Conservation (phyloP, 345 rosid species). For the Melaleuca quinquenervia region DNA sequence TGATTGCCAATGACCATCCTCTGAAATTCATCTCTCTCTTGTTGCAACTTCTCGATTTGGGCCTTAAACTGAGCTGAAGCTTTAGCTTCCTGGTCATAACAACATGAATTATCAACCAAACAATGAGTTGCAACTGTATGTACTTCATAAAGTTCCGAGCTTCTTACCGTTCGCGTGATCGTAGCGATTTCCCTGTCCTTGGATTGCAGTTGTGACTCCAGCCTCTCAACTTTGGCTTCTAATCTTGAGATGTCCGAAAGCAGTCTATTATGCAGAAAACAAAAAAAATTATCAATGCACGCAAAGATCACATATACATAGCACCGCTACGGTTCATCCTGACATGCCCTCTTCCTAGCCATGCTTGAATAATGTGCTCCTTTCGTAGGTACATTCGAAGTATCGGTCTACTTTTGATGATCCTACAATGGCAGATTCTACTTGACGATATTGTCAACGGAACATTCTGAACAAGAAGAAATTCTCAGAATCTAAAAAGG, state of each 20-base stretch:
- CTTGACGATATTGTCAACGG: not conserved
- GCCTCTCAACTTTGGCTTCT: conserved; percentile 90
- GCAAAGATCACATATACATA: not conserved
- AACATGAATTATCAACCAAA: not conserved
- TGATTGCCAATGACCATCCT: conserved; percentile 95
- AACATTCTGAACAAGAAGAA: not conserved
- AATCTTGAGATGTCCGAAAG: conserved; percentile 75
- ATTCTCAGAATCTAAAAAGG: not conserved
- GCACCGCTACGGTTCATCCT: not conserved
- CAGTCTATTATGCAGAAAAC: conserved; percentile 18
- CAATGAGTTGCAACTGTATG: not conserved
- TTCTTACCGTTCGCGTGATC: conserved; percentile 70
- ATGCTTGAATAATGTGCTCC: not conserved
- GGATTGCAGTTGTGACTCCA: conserved; percentile 68
- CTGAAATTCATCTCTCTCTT: conserved; percentile 96
- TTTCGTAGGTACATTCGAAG: too few relatives aligned
- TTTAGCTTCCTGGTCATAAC: conserved; percentile 67
- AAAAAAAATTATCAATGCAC: not conserved
- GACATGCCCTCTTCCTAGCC: not conserved
- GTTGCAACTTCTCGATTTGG: conserved; percentile 85
- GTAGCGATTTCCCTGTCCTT: conserved; percentile 95
- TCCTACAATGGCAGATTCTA: not conserved
- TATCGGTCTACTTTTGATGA: too few relatives aligned
- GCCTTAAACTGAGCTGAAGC: conserved; percentile 73
- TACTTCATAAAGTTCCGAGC: not conserved